These are phyloP conservation scores for Arabis alpina DNA, from an alignment of 345 rosid genomes.

Conservation along the genomic window DNA sequence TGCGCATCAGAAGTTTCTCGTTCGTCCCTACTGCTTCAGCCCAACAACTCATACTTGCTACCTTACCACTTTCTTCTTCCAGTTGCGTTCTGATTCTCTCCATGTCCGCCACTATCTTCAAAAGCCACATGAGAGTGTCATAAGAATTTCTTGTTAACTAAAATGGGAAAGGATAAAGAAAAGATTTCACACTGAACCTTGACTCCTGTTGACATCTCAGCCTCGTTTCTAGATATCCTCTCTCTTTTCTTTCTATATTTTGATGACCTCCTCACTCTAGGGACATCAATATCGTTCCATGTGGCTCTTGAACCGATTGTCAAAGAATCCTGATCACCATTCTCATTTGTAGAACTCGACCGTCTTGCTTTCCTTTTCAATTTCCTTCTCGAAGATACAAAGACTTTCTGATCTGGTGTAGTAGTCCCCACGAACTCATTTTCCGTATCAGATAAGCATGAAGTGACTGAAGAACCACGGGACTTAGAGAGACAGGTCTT, in stretches of 20 bases:
- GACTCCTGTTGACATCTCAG: slow-evolving; percentile 69
- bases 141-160: slow-evolving; percentile 34
- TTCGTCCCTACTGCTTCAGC: slow-evolving; percentile 80
- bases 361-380: slow-evolving; percentile 53
- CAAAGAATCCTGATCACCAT: slow-evolving; percentile 29
- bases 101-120: slow-evolving; percentile 65
- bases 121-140: slow-evolving; percentile 27
- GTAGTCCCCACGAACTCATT: slow-evolving; percentile 27
- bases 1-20: slow-evolving; percentile 61
- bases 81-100: slow-evolving; percentile 63
- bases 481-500: slow-evolving; percentile 49
- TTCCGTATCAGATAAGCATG: slow-evolving; percentile 47
- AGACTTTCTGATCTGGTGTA: slow-evolving; percentile 32
- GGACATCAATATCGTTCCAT: slow-evolving; percentile 33
- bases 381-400: slow-evolving; percentile 51
- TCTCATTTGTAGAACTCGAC: slow-evolving; percentile 35
- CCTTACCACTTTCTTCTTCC: slow-evolving; percentile 68
- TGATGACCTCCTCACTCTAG: slow-evolving; percentile 44
- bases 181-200: slow-evolving; percentile 59
- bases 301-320: slow-evolving; percentile 29
- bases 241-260: slow-evolving; percentile 55
- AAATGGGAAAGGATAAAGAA: slow-evolving; percentile 7
- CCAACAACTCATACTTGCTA: slow-evolving; percentile 68
- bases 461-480: slow-evolving; percentile 39
- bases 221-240: slow-evolving; percentile 69